Evolutionary conservation across 1,139 yeast species (phyloP).

Genomic region (Zygosaccharomyces sapae): DNA sequence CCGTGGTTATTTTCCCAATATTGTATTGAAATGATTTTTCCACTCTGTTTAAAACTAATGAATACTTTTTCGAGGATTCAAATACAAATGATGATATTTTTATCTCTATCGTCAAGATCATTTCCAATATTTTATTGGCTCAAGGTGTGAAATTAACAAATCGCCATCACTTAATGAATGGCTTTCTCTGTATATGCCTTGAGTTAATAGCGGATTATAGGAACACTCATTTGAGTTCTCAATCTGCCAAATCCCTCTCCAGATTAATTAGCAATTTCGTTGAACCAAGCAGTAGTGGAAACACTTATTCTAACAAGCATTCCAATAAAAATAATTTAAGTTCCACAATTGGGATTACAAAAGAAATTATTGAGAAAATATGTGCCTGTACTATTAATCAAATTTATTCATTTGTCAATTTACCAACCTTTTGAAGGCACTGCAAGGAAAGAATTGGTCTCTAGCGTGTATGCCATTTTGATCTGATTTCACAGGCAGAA

Average conservation of each 20-base stretch:
- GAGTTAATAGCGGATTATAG: constrained; percentile 41
- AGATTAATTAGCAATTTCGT: constrained; percentile 66
- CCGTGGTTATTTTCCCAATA: constrained; percentile 68
- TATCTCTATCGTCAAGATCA: constrained; percentile 41
- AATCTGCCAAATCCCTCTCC: constrained; percentile 45
- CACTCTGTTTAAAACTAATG: constrained; percentile 37
- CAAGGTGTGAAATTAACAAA: constrained; percentile 68
- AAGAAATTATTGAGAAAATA: constrained; percentile 61
- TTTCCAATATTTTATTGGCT: constrained; percentile 56
- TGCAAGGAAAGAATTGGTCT: constrained; percentile 49
- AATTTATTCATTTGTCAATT: constrained; percentile 51
- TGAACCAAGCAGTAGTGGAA: constrained; percentile 50
- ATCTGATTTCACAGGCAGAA: constrained; percentile 64
- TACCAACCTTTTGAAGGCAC: constrained; percentile 45
- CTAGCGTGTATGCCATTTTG: constrained; percentile 62
- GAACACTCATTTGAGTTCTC: constrained; percentile 13
- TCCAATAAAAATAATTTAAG: constrained; percentile 41
- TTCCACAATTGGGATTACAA: constrained; percentile 53
- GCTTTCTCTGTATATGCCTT: constrained; percentile 48
- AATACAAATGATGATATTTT: constrained; percentile 34
- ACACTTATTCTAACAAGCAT: constrained; percentile 19
- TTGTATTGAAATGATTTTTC: constrained; percentile 49
- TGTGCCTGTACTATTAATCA: constrained; percentile 57
- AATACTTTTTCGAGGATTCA: constrained; percentile 4
- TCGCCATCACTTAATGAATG: constrained; percentile 64